phyloP scores from a whole-genome alignment of 306 rosid genomes.

The Inga laurina region DNA sequence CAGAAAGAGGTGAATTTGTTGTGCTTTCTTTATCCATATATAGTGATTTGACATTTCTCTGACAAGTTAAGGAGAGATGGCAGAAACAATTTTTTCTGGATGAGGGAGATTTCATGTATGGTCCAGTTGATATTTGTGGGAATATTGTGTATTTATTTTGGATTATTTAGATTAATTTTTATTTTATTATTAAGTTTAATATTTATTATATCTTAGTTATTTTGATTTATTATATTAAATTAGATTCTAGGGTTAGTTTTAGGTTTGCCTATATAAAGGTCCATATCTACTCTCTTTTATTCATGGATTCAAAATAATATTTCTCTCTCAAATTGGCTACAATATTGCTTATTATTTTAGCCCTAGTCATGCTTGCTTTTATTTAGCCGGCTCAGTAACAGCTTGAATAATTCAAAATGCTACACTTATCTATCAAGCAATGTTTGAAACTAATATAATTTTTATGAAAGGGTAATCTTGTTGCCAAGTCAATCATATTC shows the following conservation, averaged over 20 bases:
- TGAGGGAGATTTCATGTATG: not conserved
- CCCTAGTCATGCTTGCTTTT: constrained; percentile 1
- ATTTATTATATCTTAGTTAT: too few species aligned
- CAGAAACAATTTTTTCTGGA: not conserved
- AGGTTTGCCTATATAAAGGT: too few species aligned
- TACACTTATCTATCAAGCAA: not conserved
- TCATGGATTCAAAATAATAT: too few species aligned
- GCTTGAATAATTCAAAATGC: not conserved
- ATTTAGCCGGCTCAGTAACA: constrained; percentile 1
- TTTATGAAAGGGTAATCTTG: not conserved
- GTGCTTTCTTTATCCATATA: constrained; percentile 17
- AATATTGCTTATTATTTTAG: not conserved
- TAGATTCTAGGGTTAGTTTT: too few species aligned
- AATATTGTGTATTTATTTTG: too few species aligned
- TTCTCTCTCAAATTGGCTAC: too few species aligned
- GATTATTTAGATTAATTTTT: too few species aligned
- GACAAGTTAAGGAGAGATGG: constrained; percentile 3
- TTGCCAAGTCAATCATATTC: not conserved
- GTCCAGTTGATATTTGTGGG: not conserved
- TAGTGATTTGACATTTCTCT: constrained; percentile 18
- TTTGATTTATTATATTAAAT: too few species aligned
- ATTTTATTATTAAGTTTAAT: too few species aligned
- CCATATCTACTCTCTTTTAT: too few species aligned
- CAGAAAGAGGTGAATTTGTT: not conserved
- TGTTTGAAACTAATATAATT: not conserved